These are phyloP conservation scores for Croton setiger DNA, from an alignment of 441 rosid species.

Conservation along the genomic window DNA sequence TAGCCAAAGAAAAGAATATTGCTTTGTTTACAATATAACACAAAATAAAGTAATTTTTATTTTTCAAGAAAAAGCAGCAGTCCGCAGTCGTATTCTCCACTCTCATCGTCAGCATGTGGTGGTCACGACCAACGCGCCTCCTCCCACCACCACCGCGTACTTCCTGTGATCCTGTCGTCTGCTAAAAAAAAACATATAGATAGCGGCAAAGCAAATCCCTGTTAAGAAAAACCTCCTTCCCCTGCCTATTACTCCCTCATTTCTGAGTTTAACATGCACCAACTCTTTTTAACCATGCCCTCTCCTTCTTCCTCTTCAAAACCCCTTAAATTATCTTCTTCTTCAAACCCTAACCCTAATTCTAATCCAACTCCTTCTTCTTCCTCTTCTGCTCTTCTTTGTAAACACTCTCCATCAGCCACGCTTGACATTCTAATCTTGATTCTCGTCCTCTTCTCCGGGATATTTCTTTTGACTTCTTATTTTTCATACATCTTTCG, in stretches of 20 bases:
- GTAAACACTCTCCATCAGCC: conserved; percentile 86
- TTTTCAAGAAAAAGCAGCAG: background rate
- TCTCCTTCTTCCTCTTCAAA: conserved; percentile 37
- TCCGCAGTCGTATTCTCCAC: background rate
- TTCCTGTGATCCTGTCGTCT: background rate
- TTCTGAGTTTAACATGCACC: conserved; percentile 40
- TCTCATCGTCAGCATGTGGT: conserved; percentile 3
- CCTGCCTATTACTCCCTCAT: background rate
- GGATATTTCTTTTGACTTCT: conserved; percentile 72
- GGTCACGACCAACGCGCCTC: background rate
- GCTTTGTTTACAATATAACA: background rate
- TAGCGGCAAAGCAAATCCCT: too few relatives aligned
- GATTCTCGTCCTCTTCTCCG: conserved; percentile 72
- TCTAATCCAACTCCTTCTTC: conserved; percentile 9
- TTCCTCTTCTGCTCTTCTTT: conserved; percentile 32
- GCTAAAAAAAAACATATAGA: background rate
- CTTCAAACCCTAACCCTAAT: conserved; percentile 18
- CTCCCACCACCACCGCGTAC: background rate
- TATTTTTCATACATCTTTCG: conserved; percentile 80
- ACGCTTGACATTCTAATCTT: conserved; percentile 81
- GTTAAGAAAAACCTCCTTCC: background rate
- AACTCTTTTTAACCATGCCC: conserved; percentile 44
- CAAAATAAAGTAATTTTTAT: background rate
- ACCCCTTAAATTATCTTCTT: conserved; percentile 23
- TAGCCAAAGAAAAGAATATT: conserved; percentile 7